Evolutionary conservation across 2,329 filamentous ascomycete genomes (phyloP), one percentile per base, ranked within the genome.

Genomic region (Didymella segeticola): DNA sequence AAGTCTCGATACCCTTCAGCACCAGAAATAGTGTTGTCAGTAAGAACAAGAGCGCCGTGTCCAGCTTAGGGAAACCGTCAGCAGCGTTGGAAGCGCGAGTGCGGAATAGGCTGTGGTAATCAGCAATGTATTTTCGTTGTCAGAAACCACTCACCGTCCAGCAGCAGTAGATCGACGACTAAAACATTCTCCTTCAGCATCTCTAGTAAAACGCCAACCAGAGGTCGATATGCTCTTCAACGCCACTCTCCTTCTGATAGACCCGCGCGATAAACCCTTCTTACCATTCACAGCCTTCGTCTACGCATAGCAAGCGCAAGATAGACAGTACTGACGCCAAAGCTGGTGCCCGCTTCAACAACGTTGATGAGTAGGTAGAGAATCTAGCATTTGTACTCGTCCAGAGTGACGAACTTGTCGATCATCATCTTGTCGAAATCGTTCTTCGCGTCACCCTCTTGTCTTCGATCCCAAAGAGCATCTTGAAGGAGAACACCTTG

Each of bases 291-390:
- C 38, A 36, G 20, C 12, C 8, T 30, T 43, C 11, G 38, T 43
- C 14, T 30, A 38, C 15, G 29, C 47, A 5, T 43, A 12, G 38
- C 47, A 9, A 43, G 73, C 0, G 84, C 83, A 2, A 87, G 77
- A 54, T 86, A 88, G 37, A 87, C 84, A 0, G 85, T 87, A 50
- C 81, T 84, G 1, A 88, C 79, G 2, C 85, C 85, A 52, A 84
- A 87, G 34, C 79, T 82, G 0, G 85, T 87, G 1, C 85, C 85
- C 0, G 83, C 84, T 63, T 88, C 85, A 30, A 87, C 79, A 19
- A 86, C 72, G 34, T 78, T 77, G 2, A 79, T 43, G 25, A 43
- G 11, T 15, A 82, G 79, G 66, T 87, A 87, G 1, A 84, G 71
- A 31, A 86, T 77, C 3, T 79, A 74, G 60, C 79, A 83, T 66